Conservation (phyloP, 768 basidiomycete species). For the Cystobasidium onofrii region DNA sequence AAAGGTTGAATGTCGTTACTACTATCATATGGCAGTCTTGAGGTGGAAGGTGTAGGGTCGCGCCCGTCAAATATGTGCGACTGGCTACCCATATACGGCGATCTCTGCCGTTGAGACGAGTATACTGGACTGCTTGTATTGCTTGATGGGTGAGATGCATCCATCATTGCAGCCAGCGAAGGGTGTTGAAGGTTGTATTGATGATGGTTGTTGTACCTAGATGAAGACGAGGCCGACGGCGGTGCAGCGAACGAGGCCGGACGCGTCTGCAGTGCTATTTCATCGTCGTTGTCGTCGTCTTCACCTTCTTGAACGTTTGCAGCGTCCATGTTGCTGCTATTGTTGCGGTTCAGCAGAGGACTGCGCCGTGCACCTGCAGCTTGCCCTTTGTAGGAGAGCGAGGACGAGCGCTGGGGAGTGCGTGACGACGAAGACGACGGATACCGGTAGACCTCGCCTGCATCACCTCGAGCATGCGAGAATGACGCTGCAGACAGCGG, state of each 20-base stretch:
- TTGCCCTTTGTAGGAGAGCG: slow-evolving; percentile 16
- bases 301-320: not conserved
- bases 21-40: not conserved
- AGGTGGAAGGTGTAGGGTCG: not conserved
- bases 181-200: not conserved
- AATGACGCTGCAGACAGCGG: not conserved
- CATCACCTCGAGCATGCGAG: not conserved
- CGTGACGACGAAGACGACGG: not conserved
- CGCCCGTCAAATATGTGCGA: not conserved
- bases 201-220: not conserved
- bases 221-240: not conserved
- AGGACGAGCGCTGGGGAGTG: slow-evolving; percentile 3
- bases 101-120: not conserved
- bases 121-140: not conserved
- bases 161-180: slow-evolving; percentile 1
- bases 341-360: not conserved
- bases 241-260: not conserved
- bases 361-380: not conserved
- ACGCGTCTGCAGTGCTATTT: not conserved
- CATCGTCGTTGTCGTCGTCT: not conserved
- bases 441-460: not conserved
- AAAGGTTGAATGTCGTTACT: not conserved
- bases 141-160: not conserved
- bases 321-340: not conserved
- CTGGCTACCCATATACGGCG: not conserved